Evolutionary conservation across 2,329 filamentous ascomycete genomes (phyloP).

Genomic region (Colletotrichum truncatum): DNA sequence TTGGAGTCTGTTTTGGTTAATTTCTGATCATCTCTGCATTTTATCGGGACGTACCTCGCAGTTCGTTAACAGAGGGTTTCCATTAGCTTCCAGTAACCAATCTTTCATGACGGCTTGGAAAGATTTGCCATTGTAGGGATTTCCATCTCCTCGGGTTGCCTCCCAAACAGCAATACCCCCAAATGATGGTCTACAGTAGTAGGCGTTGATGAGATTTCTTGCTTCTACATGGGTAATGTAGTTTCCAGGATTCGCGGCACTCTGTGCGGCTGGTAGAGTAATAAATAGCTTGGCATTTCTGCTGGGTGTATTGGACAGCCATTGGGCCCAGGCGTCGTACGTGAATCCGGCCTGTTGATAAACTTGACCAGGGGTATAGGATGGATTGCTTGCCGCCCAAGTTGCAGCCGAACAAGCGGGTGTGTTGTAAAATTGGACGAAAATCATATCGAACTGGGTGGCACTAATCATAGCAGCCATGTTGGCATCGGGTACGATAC

Average conservation of each 20-base stretch:
- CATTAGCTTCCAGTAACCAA: constrained; percentile 15
- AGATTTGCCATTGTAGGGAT: constrained; percentile 27
- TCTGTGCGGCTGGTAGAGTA: constrained; percentile 39
- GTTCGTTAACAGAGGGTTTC: background rate
- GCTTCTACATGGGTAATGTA: constrained; percentile 36
- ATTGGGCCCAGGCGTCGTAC: constrained; percentile 39
- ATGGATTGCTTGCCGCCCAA: constrained; percentile 34
- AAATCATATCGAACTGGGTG: constrained; percentile 51
- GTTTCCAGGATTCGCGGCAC: constrained; percentile 33
- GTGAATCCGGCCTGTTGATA: constrained; percentile 37
- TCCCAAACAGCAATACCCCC: constrained; percentile 43
- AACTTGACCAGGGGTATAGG: constrained; percentile 35
- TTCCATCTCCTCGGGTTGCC: constrained; percentile 33
- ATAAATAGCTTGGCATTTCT: constrained; percentile 39
- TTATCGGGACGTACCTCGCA: constrained; percentile 7
- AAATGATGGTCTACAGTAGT: constrained; percentile 37
- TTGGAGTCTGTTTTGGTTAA: background rate
- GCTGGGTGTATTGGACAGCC: constrained; percentile 36
- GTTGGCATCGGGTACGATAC: constrained; percentile 45
- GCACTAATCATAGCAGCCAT: constrained; percentile 52
- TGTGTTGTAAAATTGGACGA: constrained; percentile 60
- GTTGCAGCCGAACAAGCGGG: constrained; percentile 44
- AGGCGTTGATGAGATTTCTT: constrained; percentile 35
- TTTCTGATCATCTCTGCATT: background rate
- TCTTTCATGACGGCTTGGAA: constrained; percentile 27